Evolutionary conservation across 1,284 basidiomycete species (phyloP), one percentile per base, ranked within the genome.

Genomic region (Sphaerobolus stellatus): DNA sequence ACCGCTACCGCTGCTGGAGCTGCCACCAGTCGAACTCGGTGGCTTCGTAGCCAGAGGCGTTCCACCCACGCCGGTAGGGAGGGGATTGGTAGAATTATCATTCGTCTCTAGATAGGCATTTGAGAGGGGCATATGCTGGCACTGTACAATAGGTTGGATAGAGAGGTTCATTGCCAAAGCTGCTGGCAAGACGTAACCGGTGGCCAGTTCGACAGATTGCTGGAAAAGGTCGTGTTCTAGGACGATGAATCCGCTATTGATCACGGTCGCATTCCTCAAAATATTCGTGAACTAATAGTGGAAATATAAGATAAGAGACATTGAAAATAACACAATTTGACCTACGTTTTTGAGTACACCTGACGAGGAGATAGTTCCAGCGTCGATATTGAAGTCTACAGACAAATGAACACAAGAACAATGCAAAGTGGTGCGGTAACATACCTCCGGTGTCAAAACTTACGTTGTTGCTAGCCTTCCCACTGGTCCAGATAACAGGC

Each of bases 171-270:
- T 79, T 0, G 82, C 82, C 41, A 85, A 68, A 5, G 83, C 85
- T 61, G 84, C 81, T 2, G 85, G 85, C 22, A 87, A 74, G 59
- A 87, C 83, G 67, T 87, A 88, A 18, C 84, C 86, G 5, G 80
- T 83, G 2, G 84, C 84, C n/a, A 87, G 70, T 58, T 88, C 81
- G 24, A 88, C 85, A 1, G 78, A 74, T 65, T 87, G 81, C 64
- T 82, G 77, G 72, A 83, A 87, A 41, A 88, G 74, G 66, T 88
- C 86, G 63, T 88, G 86, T 51, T 86, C 86, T 44, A 97, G 81
- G 45, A 86, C 84, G 56, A 88, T 86, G 71, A 88, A 88, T 11
- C 86, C 86, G 9, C 66, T 78, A 60, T 75, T 58, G 50, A 81
- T 71, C 4, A 65, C 61, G 2, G 77, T 69, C 3, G 75, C 80